These are phyloP conservation scores for Wickerhamomyces chambardii DNA, from an alignment of 805 yeast genomes.

Conservation along the genomic window DNA sequence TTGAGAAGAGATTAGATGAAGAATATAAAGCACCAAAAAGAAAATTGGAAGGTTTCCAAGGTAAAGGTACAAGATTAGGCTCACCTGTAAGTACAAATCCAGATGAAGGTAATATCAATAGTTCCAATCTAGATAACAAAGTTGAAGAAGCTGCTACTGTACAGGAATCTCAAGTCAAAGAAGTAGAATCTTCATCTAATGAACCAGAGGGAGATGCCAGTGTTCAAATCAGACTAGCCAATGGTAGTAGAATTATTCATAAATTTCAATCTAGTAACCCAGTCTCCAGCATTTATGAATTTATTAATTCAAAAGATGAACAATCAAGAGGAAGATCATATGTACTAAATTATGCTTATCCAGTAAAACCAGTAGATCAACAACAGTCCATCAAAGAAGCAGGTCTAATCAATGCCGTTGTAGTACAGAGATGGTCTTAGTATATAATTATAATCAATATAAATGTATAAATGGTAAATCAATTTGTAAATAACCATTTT, in stretches of 20 bases:
- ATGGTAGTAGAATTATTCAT: conserved; percentile 61
- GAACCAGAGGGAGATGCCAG: conserved; percentile 51
- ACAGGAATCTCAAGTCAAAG: conserved; percentile 9
- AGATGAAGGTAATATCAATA: conserved; percentile 5
- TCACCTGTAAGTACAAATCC: conserved; percentile 57
- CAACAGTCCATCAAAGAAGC: conserved; percentile 59
- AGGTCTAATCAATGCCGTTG: conserved; percentile 74
- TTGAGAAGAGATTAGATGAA: conserved; percentile 74
- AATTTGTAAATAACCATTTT: too few relatives aligned
- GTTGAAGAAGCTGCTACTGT: conserved; percentile 1
- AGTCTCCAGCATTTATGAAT: conserved; percentile 58
- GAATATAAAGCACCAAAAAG: conserved; percentile 65
- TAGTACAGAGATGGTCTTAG: conserved; percentile 71
- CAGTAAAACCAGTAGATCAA: conserved; percentile 61
- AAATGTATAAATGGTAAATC: too few relatives aligned
- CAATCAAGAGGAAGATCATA: conserved; percentile 38
- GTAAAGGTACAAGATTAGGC: conserved; percentile 81
- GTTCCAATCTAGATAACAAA: conserved; percentile 1
- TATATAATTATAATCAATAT: too few relatives aligned
- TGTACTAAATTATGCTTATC: conserved; percentile 72
- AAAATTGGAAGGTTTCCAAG: conserved; percentile 58
- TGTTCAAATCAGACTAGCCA: conserved; percentile 78
- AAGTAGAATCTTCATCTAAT: conserved; percentile 10
- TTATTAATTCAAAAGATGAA: conserved; percentile 42
- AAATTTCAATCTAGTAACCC: conserved; percentile 59